A percentile compares a stretch with the other conserved stretches of the same genome.
phyloP scores from a whole-genome alignment of 2,329 filamentous ascomycete genomes.

The Dothideomycetes sp. region DNA sequence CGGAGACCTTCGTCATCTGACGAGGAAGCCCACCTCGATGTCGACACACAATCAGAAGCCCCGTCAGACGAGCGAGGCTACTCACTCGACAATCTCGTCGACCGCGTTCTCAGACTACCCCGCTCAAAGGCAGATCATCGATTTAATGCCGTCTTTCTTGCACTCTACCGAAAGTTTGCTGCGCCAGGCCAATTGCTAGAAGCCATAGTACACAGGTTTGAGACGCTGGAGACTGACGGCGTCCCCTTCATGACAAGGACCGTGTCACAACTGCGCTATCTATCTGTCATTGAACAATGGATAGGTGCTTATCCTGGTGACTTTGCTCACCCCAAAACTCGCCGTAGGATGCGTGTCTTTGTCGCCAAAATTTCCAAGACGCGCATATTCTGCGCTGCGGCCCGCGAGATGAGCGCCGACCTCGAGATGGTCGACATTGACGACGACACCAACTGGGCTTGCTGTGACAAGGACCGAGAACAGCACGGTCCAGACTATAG shows the following conservation, averaged over 20 bases:
- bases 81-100: conserved; percentile 52
- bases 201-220: conserved; percentile 67
- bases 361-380: conserved; percentile 64
- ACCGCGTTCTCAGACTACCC: conserved; percentile 72
- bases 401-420: conserved; percentile 73
- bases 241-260: conserved; percentile 65
- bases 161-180: conserved; percentile 88
- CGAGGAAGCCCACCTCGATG: conserved; percentile 46
- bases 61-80: conserved; percentile 52
- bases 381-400: conserved; percentile 74
- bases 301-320: conserved; percentile 84
- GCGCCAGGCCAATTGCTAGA: conserved; percentile 69
- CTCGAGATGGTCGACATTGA: conserved; percentile 71
- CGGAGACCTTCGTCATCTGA: conserved; percentile 55
- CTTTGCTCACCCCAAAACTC: conserved; percentile 71
- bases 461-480: conserved; percentile 57
- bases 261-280: conserved; percentile 70
- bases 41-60: conserved; percentile 15
- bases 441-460: conserved; percentile 90
- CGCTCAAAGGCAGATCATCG: conserved; percentile 83
- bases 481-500: conserved; percentile 20
- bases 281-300: conserved; percentile 82
- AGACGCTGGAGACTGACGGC: conserved; percentile 58
- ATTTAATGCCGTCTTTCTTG: conserved; percentile 81
- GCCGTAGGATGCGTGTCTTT: conserved; percentile 64